Base-by-base conservation (phyloP, 306 rosid genomes). In the Cicer bijugum region DNA sequence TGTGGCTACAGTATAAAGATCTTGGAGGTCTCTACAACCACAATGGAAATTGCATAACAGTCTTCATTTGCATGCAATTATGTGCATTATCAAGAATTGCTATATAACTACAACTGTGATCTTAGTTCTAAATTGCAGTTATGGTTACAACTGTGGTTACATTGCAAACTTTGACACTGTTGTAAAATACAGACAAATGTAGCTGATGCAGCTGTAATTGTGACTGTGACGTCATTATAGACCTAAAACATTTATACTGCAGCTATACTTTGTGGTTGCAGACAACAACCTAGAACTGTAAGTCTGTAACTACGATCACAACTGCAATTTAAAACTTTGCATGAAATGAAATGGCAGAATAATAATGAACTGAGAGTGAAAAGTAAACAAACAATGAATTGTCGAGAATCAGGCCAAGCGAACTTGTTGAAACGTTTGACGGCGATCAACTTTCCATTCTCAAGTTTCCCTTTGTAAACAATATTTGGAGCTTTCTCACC, bases 331-430 rank as follows among this genome's bases (percentile, higher is more conserved):
- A 15, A 15, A 63, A 4, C 9, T 3, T 63, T 40, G 35, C 2
- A 64, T 42, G 48, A 1, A 53, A 45, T 39, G 8, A 1, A 53
- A 45, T 39, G 8, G 5, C 7, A 6, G 6, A 33, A 59, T 9
- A 43, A 48, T 46, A 72, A 1, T 2, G 55, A 78, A 48, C 7
- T 11, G 35, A 37, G 12, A 55, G 75, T 37, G 64, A 14, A 39
- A 74, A 2, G 40, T 66, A 38, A 62, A 87, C 95, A 51, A 39
- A 92, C 97, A n/a, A 92, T 86, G 83, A 92, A 92, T 78, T 92
- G 98, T 46, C 97, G 96, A 69, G 88, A 69, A 84, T 92, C 98
- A 1, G 98, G 96, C 98, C 98, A 92, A 45, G 98, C 96, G 6
- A 90, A 75, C 86, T 90, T 92, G 91, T 90, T 92, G 88, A 92